Conservation (phyloP, 345 rosid genomes). For the Camelina neglecta region DNA sequence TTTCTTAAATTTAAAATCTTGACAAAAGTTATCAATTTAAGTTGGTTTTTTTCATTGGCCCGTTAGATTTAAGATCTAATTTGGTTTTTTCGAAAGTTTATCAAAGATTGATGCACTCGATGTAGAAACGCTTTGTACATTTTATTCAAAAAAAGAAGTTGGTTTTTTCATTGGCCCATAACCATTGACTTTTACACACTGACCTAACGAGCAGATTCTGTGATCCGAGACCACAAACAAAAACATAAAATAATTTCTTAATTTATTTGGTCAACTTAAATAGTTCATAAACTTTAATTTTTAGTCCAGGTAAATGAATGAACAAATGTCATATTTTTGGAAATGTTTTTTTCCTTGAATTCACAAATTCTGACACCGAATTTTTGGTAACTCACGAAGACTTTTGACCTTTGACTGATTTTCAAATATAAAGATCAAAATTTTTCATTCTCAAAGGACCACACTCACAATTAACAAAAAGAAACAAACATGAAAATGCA, state of each 20-base stretch:
- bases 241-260: not conserved
- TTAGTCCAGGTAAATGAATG: not conserved
- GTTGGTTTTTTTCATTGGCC: not conserved
- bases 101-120: too few relatives aligned
- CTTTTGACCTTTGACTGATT: constrained; percentile 37
- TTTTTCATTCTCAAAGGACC: constrained; percentile 3
- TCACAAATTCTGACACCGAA: not conserved
- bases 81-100: too few relatives aligned
- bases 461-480: constrained; percentile 12
- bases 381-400: not conserved
- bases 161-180: too few relatives aligned
- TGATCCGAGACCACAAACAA: not conserved
- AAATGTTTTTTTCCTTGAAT: not conserved
- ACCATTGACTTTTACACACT: not conserved
- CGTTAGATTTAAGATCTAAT: not conserved
- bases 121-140: too few relatives aligned
- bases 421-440: constrained; percentile 12
- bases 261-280: not conserved
- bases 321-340: not conserved
- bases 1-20: too few relatives aligned
- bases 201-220: not conserved
- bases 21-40: too few relatives aligned
- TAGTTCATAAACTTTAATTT: not conserved
- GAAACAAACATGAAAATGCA: constrained; percentile 9
- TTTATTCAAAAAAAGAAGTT: too few relatives aligned